Base-by-base conservation (phyloP, 768 basidiomycete genomes). In the Xerocomellus intermedius region DNA sequence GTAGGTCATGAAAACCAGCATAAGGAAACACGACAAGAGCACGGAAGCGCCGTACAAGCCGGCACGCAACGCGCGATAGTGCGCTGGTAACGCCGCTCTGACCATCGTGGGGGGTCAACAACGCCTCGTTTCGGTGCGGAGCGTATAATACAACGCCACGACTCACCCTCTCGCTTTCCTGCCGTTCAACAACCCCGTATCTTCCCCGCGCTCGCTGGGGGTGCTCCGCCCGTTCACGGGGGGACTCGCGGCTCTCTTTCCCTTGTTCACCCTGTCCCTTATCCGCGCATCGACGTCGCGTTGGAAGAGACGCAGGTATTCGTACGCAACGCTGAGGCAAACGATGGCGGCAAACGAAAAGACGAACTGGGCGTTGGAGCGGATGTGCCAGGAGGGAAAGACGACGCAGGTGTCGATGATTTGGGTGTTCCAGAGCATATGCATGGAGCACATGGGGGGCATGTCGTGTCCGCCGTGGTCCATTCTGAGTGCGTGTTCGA, bases 1-100 rank as follows among this genome's bases (percentile, higher is more conserved):
- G 74, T 95, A 97, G 5, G 94, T 96, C 94, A 97, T 96, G 73
- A 93, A 94, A 38, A 96, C 85, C 54, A 97, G 76, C 94, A 97
- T 97, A 67, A 93, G 82, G 81, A 92, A 91, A 78, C 89, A 90
- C 35, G 90, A 90, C 55, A 93, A 70, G 69, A 87, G 86, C 21
- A 93, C 83, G 3, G 83, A 83, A 5, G 77, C 71, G n/a, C 86
- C 91, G 63, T 95, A 96, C 36, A 92, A 67, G 2, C 68, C 61
- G 7, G 91, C 87, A 24, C 91, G 79, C 42, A 85, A 62, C n/a
- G 77, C 56, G 22, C 87, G 83, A 38, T 77, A 72, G 8, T 73
- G 50, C 37, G 4, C 38, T 0, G 65, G 64, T 3, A 64, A 24
- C 26, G 2, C 9, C 36, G 5, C 12, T 9, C 43, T 53, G 13